phyloP scores from a whole-genome alignment of 1,139 yeast species.

The Yamadazyma pseudoaaseri region DNA sequence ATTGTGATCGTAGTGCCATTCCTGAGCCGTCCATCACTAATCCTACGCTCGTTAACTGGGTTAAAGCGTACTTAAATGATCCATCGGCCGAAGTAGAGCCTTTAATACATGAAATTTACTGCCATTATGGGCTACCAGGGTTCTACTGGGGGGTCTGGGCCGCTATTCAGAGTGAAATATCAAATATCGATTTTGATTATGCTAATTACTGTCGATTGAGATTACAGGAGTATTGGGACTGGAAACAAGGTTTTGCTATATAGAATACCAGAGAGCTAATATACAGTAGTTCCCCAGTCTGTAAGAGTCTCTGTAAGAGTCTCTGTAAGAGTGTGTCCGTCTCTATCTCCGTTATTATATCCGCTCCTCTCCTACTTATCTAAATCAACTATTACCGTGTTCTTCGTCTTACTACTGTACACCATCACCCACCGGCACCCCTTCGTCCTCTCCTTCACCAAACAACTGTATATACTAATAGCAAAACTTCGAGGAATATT shows the following conservation, averaged over 20 bases:
- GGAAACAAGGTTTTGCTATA: constrained; percentile 43
- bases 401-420: constrained; percentile 71
- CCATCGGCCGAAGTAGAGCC: constrained; percentile 21
- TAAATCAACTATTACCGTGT: constrained; percentile 64
- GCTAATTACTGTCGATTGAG: constrained; percentile 58
- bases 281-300: no score
- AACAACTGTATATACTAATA: constrained; percentile 63
- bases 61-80: constrained; percentile 45
- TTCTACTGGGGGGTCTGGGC: constrained; percentile 89
- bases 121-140: constrained; percentile 78
- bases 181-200: constrained; percentile 75
- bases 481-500: constrained; percentile 74
- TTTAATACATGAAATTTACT: constrained; percentile 54
- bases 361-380: no score
- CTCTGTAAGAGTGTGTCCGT: no score
- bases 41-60: constrained; percentile 53
- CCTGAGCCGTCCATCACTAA: constrained; percentile 51
- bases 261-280: no score
- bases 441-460: constrained; percentile 68
- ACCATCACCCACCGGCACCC: constrained; percentile 75
- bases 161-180: constrained; percentile 67
- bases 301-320: no score
- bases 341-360: constrained; percentile 2
- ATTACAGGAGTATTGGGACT: constrained; percentile 66
- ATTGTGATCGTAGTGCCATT: constrained; percentile 61